Conservation (phyloP, 495 filamentous ascomycete species). For the Penicillium coprophilum region DNA sequence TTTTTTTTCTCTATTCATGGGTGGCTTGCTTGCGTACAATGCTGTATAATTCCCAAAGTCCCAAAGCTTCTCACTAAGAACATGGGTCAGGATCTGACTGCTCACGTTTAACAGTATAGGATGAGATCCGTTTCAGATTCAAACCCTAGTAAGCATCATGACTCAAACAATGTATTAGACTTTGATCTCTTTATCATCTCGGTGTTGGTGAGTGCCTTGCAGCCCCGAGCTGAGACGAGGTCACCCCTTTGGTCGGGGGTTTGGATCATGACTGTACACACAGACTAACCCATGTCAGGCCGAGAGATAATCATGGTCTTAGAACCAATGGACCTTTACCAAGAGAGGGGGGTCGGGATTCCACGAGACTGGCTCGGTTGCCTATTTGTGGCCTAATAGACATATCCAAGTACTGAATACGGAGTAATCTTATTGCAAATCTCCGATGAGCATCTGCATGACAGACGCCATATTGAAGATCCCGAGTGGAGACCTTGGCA, state of each 20-base stretch:
- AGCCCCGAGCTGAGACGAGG: constrained; percentile 1
- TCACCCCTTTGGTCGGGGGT: neutral
- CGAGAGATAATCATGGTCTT: neutral
- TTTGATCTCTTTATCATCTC: neutral
- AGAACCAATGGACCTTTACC: constrained; percentile 3
- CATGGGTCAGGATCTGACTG: neutral
- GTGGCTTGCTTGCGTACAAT: neutral
- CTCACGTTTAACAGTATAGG: neutral
- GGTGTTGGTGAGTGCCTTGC: neutral
- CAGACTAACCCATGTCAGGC: constrained; percentile 7
- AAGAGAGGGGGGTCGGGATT: neutral
- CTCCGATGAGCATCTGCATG: constrained; percentile 8
- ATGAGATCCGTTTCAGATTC: neutral
- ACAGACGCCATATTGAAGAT: constrained; percentile 4
- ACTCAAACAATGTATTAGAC: neutral
- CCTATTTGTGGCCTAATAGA: neutral
- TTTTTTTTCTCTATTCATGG: neutral
- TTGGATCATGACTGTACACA: constrained; percentile 11
- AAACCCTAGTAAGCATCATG: neutral
- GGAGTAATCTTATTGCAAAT: neutral
- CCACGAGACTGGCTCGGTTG: neutral
- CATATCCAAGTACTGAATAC: neutral
- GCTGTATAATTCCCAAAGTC: neutral
- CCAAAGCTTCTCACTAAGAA: neutral
- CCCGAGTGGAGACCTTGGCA: constrained; percentile 10